phyloP scores from a whole-genome alignment of 176 grass and related monocot genomes.

The Tillandsia fasciculata region DNA sequence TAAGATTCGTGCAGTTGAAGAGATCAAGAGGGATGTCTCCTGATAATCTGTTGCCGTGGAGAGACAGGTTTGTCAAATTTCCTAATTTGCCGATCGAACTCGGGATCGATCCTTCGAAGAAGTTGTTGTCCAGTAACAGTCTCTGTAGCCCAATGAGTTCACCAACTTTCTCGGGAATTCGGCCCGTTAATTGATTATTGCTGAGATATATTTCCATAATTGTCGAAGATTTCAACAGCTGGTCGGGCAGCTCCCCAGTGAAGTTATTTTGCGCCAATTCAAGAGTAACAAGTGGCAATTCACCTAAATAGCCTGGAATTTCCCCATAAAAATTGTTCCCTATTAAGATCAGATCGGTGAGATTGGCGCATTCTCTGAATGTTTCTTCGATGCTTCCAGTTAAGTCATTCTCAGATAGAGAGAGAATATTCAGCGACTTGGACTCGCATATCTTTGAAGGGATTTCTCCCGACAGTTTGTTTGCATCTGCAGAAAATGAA shows the following conservation, averaged over 20 bases:
- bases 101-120: conserved; percentile 64
- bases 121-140: conserved; percentile 67
- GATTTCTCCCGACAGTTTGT: conserved; percentile 67
- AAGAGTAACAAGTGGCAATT: conserved; percentile 65
- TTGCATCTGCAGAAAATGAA: conserved; percentile 71
- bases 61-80: conserved; percentile 77
- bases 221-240: conserved; percentile 62
- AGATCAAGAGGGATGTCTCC: conserved; percentile 72
- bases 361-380: conserved; percentile 57
- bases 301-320: conserved; percentile 64
- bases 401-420: conserved; percentile 60
- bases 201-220: conserved; percentile 60
- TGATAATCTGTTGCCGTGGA: conserved; percentile 69
- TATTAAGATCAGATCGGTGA: conserved; percentile 66
- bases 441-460: conserved; percentile 43
- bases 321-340: conserved; percentile 79
- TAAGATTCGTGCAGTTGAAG: conserved; percentile 78
- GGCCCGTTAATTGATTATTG: conserved; percentile 59
- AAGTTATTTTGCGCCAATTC: conserved; percentile 83
- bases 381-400: conserved; percentile 51
- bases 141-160: conserved; percentile 51
- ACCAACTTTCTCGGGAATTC: conserved; percentile 59
- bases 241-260: conserved; percentile 43
- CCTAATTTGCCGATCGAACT: conserved; percentile 47
- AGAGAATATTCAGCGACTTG: conserved; percentile 49